phyloP scores from a whole-genome alignment of 257 asterid genomes.

The Nicotiana noctiflora region DNA sequence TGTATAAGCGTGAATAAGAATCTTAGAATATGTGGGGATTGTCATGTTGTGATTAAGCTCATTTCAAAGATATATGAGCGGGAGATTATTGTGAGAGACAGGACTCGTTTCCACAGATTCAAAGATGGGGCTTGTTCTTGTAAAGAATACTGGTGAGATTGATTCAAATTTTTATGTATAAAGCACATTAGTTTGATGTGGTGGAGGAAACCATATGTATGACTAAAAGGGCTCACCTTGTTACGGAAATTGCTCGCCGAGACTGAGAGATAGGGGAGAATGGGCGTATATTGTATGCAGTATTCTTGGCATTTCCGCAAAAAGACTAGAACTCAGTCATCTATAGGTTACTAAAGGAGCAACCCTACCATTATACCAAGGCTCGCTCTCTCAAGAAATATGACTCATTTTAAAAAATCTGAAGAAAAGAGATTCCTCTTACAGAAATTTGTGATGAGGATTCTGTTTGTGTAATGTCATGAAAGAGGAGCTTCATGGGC shows the following conservation, averaged over 20 bases:
- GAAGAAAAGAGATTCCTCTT: neutral
- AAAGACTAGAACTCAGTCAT: too few species aligned
- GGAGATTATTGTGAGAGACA: constrained; percentile 79
- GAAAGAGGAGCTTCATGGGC: neutral
- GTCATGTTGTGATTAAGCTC: constrained; percentile 78
- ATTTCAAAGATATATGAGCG: constrained; percentile 54
- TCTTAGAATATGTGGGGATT: constrained; percentile 93
- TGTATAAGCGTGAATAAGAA: constrained; percentile 70
- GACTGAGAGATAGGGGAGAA: neutral
- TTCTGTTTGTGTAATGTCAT: neutral
- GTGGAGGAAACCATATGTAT: neutral
- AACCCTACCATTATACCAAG: too few species aligned
- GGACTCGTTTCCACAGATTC: constrained; percentile 81
- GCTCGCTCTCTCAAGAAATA: neutral
- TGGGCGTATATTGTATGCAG: neutral
- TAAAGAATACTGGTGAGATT: constrained; percentile 67
- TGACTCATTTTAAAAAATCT: neutral
- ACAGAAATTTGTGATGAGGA: neutral
- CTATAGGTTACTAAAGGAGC: too few species aligned
- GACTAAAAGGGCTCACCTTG: neutral
- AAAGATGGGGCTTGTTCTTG: constrained; percentile 73
- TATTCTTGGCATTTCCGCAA: neutral
- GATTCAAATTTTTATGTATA: neutral
- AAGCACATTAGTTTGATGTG: neutral
- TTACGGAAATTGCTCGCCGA: neutral